A percentile compares a stretch with the other conserved stretches of the same genome.
These are phyloP conservation scores for Butyriboletus loyo DNA, from an alignment of 768 basidiomycete species.

Conservation along the genomic window DNA sequence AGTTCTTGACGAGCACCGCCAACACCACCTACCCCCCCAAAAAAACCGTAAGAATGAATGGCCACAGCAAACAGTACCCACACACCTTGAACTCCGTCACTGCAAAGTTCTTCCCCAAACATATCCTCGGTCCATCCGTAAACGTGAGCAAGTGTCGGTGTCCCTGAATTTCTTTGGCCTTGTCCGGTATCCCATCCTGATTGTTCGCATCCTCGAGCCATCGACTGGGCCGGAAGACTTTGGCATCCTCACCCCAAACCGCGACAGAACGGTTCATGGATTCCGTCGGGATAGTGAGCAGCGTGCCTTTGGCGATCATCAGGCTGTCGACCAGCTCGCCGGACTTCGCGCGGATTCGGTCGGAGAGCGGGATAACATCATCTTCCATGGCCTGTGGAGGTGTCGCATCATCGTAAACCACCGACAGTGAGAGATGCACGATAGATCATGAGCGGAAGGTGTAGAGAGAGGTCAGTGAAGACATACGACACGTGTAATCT, in stretches of 20 bases:
- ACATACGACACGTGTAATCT: constrained; percentile 16
- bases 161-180: constrained; percentile 43
- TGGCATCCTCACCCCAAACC: constrained; percentile 61
- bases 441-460: too few species aligned
- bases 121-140: constrained; percentile 45
- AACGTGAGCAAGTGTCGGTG: constrained; percentile 51
- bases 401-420: not conserved
- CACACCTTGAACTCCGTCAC: constrained; percentile 35
- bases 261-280: constrained; percentile 48
- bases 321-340: constrained; percentile 40
- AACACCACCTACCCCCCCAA: constrained; percentile 37
- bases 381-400: constrained; percentile 43
- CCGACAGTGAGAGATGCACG: not conserved
- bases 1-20: constrained; percentile 40
- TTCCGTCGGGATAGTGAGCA: constrained; percentile 41
- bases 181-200: constrained; percentile 16
- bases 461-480: too few species aligned
- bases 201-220: constrained; percentile 44
- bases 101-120: constrained; percentile 49
- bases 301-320: constrained; percentile 45
- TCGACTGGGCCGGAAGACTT: constrained; percentile 57
- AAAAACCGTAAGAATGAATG: not conserved
- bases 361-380: constrained; percentile 55
- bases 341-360: constrained; percentile 37
- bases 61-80: not conserved